Base-by-base conservation (phyloP, 2,329 filamentous ascomycete genomes). In the Fragosphaeria purpurea region DNA sequence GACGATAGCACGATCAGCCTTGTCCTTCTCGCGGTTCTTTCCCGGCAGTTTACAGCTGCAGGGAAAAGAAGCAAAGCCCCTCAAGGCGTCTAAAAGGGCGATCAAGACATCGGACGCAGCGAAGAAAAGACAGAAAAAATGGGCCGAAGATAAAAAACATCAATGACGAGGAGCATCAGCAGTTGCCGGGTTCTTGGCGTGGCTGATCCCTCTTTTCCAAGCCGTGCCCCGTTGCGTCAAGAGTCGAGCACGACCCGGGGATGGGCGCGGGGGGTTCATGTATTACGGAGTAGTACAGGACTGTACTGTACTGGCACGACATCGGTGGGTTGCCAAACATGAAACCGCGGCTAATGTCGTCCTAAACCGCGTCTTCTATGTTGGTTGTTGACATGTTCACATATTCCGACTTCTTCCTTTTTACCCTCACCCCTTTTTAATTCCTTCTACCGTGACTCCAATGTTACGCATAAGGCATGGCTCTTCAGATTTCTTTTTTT, bases 301-400 rank as follows among this genome's bases (percentile, higher is more conserved):
- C 22, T 22, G 22, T 22, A 22, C 22, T 22, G 22, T 22, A 22
- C 7, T 31, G 11, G 32, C 40, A 33, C 46, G 41, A 45, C 30
- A 32, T 37, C 39, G 34, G 37, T n/a, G 44, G 22, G 13, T 22
- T 38, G 42, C 41, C 37, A 42, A 47, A 52, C 38, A 46, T 54
- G 50, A 54, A 54, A 54, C 53, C 11, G 47, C 53, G 53, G 53
- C 53, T 52, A 52, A 54, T 54, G 44, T 54, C 50, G 41, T 39
- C 50, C 41, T 39, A 45, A 44, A 45, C 42, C 37, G 35, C 31
- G 5, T 34, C 13, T 12, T 43, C 30, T 31, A 12, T 10, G 22
- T 30, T 37, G 22, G 22, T 22, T 22, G 22, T 22, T 22, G 22
- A 22, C 22, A 22, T 48, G 35, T 10, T 38, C 40, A n/a, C 40